These are phyloP conservation scores for Tieghemostelium lacteum DNA, from an alignment of 78 protist genomes.

Conservation along the genomic window DNA sequence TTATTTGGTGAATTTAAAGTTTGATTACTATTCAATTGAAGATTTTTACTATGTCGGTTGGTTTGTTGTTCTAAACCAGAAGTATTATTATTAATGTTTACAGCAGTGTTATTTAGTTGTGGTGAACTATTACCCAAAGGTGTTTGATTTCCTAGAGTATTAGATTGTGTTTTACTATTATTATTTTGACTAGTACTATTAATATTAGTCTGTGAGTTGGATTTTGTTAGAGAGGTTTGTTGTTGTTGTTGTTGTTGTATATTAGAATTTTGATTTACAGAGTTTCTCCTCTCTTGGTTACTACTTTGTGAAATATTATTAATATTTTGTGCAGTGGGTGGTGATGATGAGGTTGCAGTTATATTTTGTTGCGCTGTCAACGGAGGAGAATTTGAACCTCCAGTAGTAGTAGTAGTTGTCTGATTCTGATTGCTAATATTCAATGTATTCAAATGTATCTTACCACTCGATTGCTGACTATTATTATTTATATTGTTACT, in stretches of 20 bases:
- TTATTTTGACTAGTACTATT: not conserved
- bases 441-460: too few species aligned
- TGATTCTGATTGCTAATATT: too few species aligned
- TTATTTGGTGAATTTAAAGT: not conserved
- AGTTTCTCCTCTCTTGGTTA: conserved; percentile 6
- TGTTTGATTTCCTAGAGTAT: not conserved
- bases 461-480: not conserved
- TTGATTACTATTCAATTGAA: not conserved
- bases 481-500: not conserved
- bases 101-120: not conserved
- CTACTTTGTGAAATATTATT: too few species aligned
- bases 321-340: too few species aligned
- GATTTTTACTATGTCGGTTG: not conserved
- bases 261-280: conserved; percentile 9
- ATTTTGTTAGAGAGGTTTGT: too few species aligned
- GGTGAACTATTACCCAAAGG: conserved; percentile 1
- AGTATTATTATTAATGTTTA: not conserved
- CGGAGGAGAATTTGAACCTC: too few species aligned
- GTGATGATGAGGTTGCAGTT: too few species aligned
- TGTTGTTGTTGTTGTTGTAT: not conserved
- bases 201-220: too few species aligned
- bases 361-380: too few species aligned
- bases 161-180: not conserved
- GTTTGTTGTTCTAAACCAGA: not conserved
- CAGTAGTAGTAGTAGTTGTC: too few species aligned